These are phyloP conservation scores for Sparassis latifolia DNA, from an alignment of 1,284 basidiomycete genomes.

Conservation along the genomic window DNA sequence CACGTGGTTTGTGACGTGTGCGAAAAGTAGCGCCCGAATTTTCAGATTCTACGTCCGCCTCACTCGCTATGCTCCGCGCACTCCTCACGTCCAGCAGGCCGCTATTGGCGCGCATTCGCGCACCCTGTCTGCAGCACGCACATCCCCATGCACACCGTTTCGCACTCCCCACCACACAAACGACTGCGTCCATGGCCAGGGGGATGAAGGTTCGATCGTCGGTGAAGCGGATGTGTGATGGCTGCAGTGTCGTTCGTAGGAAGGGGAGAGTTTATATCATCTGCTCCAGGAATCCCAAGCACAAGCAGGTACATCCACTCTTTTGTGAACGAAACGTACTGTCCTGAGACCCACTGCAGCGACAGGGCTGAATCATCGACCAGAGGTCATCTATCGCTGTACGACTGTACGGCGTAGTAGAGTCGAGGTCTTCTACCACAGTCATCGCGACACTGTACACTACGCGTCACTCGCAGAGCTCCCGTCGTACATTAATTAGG, in stretches of 20 bases:
- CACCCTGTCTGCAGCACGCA: conserved; percentile 29
- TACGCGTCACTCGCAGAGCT: background rate
- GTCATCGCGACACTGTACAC: background rate
- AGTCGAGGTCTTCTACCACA: too few relatives aligned
- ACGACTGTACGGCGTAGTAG: too few relatives aligned
- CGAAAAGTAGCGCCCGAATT: background rate
- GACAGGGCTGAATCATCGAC: conserved; percentile 44
- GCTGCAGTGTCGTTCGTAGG: conserved; percentile 79
- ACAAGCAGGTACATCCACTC: conserved; percentile 80
- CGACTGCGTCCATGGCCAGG: conserved; percentile 39
- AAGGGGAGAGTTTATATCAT: conserved; percentile 93
- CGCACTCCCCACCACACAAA: conserved; percentile 14
- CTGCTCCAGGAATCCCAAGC: conserved; percentile 93
- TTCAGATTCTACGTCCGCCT: background rate
- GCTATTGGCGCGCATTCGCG: conserved; percentile 46
- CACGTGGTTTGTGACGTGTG: too few relatives aligned
- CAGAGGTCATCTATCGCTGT: too few relatives aligned
- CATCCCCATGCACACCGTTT: conserved; percentile 28
- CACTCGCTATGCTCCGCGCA: conserved; percentile 52
- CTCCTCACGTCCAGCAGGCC: conserved; percentile 56
- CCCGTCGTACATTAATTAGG: background rate
- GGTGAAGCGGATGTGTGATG: conserved; percentile 90
- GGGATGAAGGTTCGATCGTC: conserved; percentile 97
- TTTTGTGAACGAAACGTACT: conserved; percentile 2
- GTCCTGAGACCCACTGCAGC: conserved; percentile 32